Evolutionary conservation across 2,329 filamentous ascomycete genomes (phyloP), one percentile per base, ranked within the genome.

Genomic region (Paecilomyces fulvus): DNA sequence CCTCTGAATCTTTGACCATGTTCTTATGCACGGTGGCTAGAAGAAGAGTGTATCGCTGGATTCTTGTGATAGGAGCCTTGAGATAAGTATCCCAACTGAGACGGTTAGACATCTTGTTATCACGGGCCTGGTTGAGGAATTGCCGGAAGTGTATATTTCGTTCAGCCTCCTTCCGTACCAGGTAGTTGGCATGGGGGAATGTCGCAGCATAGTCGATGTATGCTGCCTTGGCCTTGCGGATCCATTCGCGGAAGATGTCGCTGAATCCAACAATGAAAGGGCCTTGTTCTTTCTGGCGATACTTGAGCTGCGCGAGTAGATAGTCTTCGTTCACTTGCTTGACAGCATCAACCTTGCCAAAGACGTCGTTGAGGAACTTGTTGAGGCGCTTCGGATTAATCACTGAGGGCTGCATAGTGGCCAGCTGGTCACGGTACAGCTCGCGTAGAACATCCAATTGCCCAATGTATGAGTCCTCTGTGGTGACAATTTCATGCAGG

Each of bases 231-330:
- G 94, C 94, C 72, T 96, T 97, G 60, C 94, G 84, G 60, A 97
- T 96, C 94, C 94, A 99, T 75, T 99, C 94, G 57, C 94, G 82
- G 78, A 99, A 97, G 52, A 99, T 90, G 67, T 97, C 94, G 69
- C 92, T 96, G 74, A 96, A 96, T 2, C 94, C 94, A 11, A 83
- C 80, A 57, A 99, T 87, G 85, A 91, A 99, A 0, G 94, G 94
- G 0, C 94, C 94, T 75, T 99, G 92, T 69, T 97, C 94, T 66
- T 94, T 89, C 71, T 99, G 94, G 25, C 94, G 85, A 70, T 97
- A 99, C 68, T 97, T 97, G 65, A 99, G 82, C 71, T 96, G 92
- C 1, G 92, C 88, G 23, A 99, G 77, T 20, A 99, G 81, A 70
- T 94, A 87, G 60, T 96, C 92, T 71, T 95, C 94, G 72, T 97